Base-by-base conservation (phyloP, 2,329 filamentous ascomycete genomes). In the Penicillium fuscoglaucum region DNA sequence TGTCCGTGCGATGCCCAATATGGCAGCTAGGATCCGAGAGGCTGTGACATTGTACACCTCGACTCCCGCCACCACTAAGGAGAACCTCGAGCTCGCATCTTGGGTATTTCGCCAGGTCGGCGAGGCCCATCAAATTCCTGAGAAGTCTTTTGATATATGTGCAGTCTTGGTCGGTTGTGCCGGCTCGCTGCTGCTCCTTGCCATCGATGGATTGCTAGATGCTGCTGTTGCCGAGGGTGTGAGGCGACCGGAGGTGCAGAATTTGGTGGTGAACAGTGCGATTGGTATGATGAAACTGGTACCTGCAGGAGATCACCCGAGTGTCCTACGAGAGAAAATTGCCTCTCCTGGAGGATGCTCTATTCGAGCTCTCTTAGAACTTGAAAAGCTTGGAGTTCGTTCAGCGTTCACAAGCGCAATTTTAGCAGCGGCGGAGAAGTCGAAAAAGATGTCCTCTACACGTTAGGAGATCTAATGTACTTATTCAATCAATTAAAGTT, bases 141-240 rank as follows among this genome's bases (percentile, higher is more conserved):
- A 61, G 33, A 29, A 31, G 0, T 57, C 50, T 3, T 61, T 61
- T 15, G 60, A 61, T 41, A 55, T 61, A 15, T 59, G 57, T 45
- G 57, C 40, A 21, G 57, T 58, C 5, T 24, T 61, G 19, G 60
- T 61, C 13, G 60, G 60, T 3, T 61, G 60, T 35, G 52, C 60
- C 2, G 60, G 57, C 3, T 59, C 60, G 3, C 33, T 61, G 26
- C 49, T 61, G 37, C 44, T 58, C 7, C 48, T 83, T 15, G 72
- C 83, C 19, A 68, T 81, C 4, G 82, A 84, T 62, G 79, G 79
- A 0, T 71, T 83, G 44, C 78, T 80, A 0, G 81, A 83, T 61
- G 82, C 80, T 4, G 81, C 75, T 1, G 80, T 84, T 4, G 80
- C 81, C 0, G 82, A 82, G 75, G 82, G 82, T 0, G 64, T 84